These are phyloP conservation scores for Telopea speciosissima DNA, from an alignment of 177 flowering plant species.

Conservation along the genomic window DNA sequence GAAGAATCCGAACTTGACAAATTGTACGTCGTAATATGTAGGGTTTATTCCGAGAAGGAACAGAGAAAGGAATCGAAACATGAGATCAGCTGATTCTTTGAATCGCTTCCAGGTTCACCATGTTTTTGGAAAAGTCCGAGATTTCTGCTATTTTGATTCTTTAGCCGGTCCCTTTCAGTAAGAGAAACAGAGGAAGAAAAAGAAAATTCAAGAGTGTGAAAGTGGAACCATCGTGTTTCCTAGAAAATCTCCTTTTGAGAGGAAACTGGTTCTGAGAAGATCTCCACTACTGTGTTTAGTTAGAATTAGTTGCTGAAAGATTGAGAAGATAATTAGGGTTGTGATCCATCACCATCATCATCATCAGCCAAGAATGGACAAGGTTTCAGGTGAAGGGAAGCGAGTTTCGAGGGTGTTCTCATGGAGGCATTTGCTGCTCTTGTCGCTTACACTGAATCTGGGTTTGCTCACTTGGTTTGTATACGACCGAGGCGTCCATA, in stretches of 20 bases:
- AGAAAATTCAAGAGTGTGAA: too few relatives aligned
- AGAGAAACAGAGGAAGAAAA: not conserved
- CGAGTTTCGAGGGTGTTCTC: too few relatives aligned
- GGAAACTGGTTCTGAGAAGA: too few relatives aligned
- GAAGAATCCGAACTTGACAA: too few relatives aligned
- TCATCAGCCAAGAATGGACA: not conserved
- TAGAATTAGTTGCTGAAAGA: too few relatives aligned
- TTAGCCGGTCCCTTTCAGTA: not conserved
- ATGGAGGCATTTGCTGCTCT: not conserved
- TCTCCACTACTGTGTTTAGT: too few relatives aligned
- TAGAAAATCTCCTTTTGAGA: too few relatives aligned
- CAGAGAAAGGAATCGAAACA: not conserved
- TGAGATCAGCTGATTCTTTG: not conserved
- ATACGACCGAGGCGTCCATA: not conserved
- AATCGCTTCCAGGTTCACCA: not conserved
- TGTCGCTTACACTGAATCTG: constrained; percentile 6
- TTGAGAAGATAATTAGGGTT: too few relatives aligned
- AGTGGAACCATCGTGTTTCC: too few relatives aligned
- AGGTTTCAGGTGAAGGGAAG: not conserved
- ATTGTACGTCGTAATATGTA: too few relatives aligned
- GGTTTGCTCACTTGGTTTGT: not conserved
- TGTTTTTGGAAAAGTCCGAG: not conserved
- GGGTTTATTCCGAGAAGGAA: too few relatives aligned
- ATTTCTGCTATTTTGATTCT: not conserved
- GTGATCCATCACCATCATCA: too few relatives aligned